Conservation (phyloP, 139 green algal genomes). For the Chlorella sorokiniana region DNA sequence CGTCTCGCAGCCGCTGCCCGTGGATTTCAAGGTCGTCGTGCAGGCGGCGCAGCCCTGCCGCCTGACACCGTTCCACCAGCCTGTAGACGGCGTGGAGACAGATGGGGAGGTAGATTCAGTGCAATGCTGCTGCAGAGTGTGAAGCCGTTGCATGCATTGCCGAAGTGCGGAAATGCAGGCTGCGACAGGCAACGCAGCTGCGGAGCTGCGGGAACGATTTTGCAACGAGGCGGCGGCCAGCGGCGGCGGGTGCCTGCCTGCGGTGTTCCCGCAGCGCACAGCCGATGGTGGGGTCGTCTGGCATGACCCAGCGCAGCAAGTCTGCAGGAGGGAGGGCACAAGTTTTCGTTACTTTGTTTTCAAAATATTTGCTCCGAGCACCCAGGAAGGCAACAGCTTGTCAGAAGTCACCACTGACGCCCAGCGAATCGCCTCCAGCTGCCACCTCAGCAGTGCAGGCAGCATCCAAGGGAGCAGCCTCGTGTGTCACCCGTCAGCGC, state of each 20-base stretch:
- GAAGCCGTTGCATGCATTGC: no score
- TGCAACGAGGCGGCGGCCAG: no score
- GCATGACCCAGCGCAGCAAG: background rate
- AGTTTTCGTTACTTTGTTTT: background rate
- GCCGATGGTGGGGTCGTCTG: background rate
- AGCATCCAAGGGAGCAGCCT: background rate
- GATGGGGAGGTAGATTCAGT: no score
- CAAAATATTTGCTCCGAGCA: background rate
- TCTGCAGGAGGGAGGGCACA: background rate
- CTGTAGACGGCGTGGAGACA: background rate
- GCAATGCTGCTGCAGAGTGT: no score
- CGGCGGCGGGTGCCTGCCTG: background rate
- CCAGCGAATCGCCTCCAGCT: background rate
- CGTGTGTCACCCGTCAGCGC: background rate
- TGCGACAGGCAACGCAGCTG: no score
- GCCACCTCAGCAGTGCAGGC: background rate
- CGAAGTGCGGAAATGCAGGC: no score
- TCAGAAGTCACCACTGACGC: no score
- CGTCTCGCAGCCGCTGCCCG: constrained; percentile 3
- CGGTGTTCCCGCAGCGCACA: constrained; percentile 3
- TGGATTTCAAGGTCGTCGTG: constrained; percentile 13
- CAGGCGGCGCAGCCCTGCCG: background rate
- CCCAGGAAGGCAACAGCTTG: no score
- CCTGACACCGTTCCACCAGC: background rate
- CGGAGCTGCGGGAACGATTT: no score